Percentiles rank a stretch among this genome's conserved stretches.
Conservation (phyloP, 2,329 filamentous ascomycete genomes). For the Curvularia verruculosa region DNA sequence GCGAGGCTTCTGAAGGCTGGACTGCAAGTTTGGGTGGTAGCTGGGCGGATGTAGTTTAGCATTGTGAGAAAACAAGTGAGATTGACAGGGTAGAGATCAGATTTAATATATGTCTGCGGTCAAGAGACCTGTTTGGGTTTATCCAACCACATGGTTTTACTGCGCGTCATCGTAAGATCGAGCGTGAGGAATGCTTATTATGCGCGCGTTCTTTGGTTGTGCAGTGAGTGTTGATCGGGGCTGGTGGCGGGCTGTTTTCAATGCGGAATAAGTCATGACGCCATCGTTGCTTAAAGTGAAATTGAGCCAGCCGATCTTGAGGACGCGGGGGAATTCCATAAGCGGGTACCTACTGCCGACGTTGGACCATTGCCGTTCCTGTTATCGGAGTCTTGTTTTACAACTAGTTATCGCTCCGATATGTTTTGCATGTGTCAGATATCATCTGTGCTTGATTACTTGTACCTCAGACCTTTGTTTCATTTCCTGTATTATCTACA, state of each 20-base stretch:
- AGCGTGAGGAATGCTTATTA: neutral
- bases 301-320: conserved; percentile 16
- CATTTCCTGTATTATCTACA: neutral
- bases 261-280: conserved; percentile 35
- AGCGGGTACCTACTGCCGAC: conserved; percentile 3
- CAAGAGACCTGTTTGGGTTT: conserved; percentile 1
- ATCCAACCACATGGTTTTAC: conserved; percentile 16
- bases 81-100: neutral
- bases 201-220: neutral
- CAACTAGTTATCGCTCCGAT: neutral
- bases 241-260: conserved; percentile 2
- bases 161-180: conserved; percentile 20
- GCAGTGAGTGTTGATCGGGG: conserved; percentile 7
- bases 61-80: conserved; percentile 11
- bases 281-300: conserved; percentile 19
- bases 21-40: conserved; percentile 22
- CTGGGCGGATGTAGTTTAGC: conserved; percentile 23
- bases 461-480: neutral
- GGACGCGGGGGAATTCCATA: conserved; percentile 6
- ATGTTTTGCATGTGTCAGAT: neutral
- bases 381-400: neutral
- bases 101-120: conserved; percentile 7
- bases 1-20: conserved; percentile 22
- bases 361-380: neutral
- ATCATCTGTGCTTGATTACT: neutral